Evolutionary conservation across 225 moss, liverwort and hornwort species (phyloP).

Genomic region (Sphagnum contortum): DNA sequence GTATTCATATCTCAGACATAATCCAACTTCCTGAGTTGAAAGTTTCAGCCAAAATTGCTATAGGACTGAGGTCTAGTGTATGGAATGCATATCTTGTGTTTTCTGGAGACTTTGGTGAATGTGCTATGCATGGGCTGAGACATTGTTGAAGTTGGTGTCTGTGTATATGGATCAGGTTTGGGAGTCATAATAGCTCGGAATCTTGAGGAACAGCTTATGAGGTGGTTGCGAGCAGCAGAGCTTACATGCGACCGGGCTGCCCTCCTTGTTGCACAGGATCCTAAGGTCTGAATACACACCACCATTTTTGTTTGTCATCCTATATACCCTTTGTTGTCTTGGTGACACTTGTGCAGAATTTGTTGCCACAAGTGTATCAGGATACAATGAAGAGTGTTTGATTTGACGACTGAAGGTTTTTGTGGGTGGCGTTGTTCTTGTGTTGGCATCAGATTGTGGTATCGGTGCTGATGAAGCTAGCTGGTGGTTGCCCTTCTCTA

Average conservation of each 20-base stretch:
- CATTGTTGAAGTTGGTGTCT: too few species aligned
- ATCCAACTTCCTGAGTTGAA: too few species aligned
- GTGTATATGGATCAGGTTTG: constrained; percentile 11
- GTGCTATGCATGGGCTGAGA: too few species aligned
- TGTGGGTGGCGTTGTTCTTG: background rate
- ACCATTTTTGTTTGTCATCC: background rate
- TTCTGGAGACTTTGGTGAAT: too few species aligned
- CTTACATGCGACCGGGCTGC: constrained; percentile 52
- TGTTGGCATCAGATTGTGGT: constrained; percentile 25
- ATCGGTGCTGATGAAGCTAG: constrained; percentile 48
- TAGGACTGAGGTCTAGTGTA: too few species aligned
- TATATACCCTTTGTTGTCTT: background rate
- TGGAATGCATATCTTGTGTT: too few species aligned
- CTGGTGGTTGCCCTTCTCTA: constrained; percentile 43
- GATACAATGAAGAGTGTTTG: too few species aligned
- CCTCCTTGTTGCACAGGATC: constrained; percentile 49
- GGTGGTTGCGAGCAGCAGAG: constrained; percentile 50
- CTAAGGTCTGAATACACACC: constrained; percentile 17
- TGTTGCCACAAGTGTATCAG: background rate
- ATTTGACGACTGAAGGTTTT: too few species aligned
- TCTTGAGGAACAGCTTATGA: constrained; percentile 48
- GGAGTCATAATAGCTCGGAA: constrained; percentile 43
- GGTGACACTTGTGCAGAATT: background rate
- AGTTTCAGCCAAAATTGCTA: too few species aligned
- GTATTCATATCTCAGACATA: too few species aligned